phyloP scores from a whole-genome alignment of 2,329 filamentous ascomycete species.

The Cladobotryum protrusum region DNA sequence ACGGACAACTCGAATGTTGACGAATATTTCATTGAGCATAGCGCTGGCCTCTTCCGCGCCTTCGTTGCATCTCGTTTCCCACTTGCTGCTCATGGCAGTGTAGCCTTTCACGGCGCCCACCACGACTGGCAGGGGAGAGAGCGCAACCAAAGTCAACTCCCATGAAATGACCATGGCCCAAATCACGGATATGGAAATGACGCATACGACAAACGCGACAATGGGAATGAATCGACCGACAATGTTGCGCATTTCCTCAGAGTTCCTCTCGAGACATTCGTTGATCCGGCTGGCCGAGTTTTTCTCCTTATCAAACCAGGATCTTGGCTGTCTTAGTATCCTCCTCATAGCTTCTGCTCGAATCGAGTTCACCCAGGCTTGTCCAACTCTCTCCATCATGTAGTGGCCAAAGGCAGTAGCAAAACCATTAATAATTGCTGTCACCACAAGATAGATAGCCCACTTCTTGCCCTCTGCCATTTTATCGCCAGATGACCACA shows the following conservation, averaged over 20 bases:
- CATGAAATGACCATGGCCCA: conserved; percentile 74
- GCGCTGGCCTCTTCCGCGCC: conserved; percentile 53
- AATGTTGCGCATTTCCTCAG: conserved; percentile 81
- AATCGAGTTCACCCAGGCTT: conserved; percentile 70
- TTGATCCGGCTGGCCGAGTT: conserved; percentile 60
- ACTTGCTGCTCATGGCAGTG: conserved; percentile 57
- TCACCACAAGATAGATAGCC: conserved; percentile 61
- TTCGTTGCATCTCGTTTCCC: conserved; percentile 64
- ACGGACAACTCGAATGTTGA: conserved; percentile 72
- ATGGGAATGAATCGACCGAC: conserved; percentile 72
- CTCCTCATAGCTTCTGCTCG: conserved; percentile 61
- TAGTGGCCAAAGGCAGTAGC: conserved; percentile 63
- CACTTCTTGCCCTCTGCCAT: conserved; percentile 53
- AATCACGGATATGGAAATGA: conserved; percentile 60
- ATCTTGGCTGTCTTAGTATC: conserved; percentile 67
- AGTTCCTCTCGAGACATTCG: conserved; percentile 70
- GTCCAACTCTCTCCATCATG: conserved; percentile 63
- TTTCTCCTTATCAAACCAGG: conserved; percentile 68
- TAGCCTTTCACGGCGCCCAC: conserved; percentile 61
- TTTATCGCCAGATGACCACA: conserved; percentile 51
- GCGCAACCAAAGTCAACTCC: conserved; percentile 72
- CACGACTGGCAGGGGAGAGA: conserved; percentile 63
- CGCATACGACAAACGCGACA: conserved; percentile 58
- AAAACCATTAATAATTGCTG: conserved; percentile 61
- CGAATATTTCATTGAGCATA: conserved; percentile 64